phyloP scores from a whole-genome alignment of 2,329 filamentous ascomycete genomes.

The Botrytis deweyae region DNA sequence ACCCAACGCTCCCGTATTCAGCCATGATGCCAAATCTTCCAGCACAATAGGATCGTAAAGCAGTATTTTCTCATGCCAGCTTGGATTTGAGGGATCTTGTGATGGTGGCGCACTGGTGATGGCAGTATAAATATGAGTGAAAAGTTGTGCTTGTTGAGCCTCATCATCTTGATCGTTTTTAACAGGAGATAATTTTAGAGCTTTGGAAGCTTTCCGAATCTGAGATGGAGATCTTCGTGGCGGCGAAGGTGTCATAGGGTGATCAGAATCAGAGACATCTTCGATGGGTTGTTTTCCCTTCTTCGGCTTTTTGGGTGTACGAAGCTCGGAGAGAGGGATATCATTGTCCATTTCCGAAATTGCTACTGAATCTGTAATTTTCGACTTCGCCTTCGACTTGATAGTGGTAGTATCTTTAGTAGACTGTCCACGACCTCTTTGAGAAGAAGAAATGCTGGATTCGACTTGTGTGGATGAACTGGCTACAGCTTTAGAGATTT shows the following conservation, averaged over 20 bases:
- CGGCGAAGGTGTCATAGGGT: constrained; percentile 31
- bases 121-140: constrained; percentile 54
- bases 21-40: constrained; percentile 80
- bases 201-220: constrained; percentile 24
- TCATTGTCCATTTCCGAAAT: constrained; percentile 30
- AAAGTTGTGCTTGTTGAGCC: constrained; percentile 48
- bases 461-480: constrained; percentile 27
- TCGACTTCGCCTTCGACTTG: constrained; percentile 26
- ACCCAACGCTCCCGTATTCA: constrained; percentile 70
- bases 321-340: constrained; percentile 27
- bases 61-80: constrained; percentile 90
- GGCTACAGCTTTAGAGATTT: constrained; percentile 7
- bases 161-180: constrained; percentile 23
- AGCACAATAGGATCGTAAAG: constrained; percentile 89
- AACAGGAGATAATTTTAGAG: constrained; percentile 23
- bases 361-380: constrained; percentile 28
- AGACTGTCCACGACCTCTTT: constrained; percentile 43
- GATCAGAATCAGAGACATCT: constrained; percentile 55
- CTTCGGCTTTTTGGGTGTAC: constrained; percentile 38
- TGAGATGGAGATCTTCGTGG: constrained; percentile 31
- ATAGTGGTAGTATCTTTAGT: constrained; percentile 40
- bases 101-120: constrained; percentile 52
- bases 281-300: constrained; percentile 34
- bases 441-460: constrained; percentile 37
- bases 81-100: constrained; percentile 53